These are phyloP conservation scores for Brachypodium distachyon DNA, from an alignment of 202 grass and related monocot genomes.

Conservation along the genomic window DNA sequence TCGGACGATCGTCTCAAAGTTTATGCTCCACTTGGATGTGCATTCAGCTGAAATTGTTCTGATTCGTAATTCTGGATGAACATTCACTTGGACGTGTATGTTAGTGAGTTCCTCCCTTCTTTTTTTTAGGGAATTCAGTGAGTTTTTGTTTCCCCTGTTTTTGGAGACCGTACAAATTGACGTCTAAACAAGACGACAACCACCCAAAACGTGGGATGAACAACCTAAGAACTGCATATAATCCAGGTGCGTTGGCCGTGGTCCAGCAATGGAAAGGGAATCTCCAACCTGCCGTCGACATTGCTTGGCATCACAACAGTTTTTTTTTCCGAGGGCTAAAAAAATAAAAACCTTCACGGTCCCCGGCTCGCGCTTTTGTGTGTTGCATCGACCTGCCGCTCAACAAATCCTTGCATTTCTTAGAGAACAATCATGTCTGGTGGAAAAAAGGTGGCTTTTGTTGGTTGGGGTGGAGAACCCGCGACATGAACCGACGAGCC, in stretches of 20 bases:
- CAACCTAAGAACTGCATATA: not conserved
- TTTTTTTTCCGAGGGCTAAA: not conserved
- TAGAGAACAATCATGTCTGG: slow-evolving; percentile 21
- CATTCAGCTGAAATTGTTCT: no score
- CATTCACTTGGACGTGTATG: no score
- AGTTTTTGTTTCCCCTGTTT: no score
- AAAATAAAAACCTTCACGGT: not conserved
- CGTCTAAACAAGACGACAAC: not conserved
- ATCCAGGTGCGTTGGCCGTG: not conserved
- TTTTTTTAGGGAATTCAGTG: no score
- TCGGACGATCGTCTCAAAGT: no score
- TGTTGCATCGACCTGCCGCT: not conserved
- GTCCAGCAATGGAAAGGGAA: slow-evolving; percentile 8
- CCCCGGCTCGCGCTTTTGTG: not conserved
- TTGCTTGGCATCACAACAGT: slow-evolving; percentile 4
- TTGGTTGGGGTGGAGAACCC: slow-evolving; percentile 21
- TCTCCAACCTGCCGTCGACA: slow-evolving; percentile 14
- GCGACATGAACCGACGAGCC: slow-evolving; percentile 14
- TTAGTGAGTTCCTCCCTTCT: no score
- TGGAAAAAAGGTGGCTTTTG: not conserved
- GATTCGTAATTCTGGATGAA: no score
- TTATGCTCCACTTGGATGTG: no score
- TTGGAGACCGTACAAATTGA: not conserved
- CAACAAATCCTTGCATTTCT: not conserved
- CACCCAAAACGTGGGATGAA: not conserved